phyloP scores from a whole-genome alignment of 495 filamentous ascomycete genomes.

The Staphylotrichum tortipilum region DNA sequence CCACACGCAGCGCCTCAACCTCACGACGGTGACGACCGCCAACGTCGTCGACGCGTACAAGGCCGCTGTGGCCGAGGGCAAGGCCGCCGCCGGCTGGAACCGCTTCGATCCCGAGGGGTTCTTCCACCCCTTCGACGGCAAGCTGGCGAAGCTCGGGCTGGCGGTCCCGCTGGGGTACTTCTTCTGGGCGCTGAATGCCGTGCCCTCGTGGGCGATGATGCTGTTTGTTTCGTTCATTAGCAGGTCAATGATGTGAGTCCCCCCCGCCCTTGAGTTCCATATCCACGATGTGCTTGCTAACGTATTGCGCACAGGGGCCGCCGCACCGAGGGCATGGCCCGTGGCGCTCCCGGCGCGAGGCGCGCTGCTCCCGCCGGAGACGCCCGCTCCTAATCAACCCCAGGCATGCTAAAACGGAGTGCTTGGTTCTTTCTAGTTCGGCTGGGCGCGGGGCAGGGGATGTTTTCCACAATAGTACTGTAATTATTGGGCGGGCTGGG shows the following conservation, averaged over 20 bases:
- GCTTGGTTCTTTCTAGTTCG: neutral
- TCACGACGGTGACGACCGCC: constrained; percentile 54
- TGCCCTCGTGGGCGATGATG: constrained; percentile 61
- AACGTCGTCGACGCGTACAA: constrained; percentile 56
- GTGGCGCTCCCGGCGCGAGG: constrained; percentile 5
- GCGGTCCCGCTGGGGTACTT: constrained; percentile 60
- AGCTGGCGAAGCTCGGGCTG: constrained; percentile 55
- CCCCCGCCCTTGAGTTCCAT: neutral
- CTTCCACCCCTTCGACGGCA: constrained; percentile 75
- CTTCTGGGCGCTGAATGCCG: constrained; percentile 57
- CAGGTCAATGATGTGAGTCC: constrained; percentile 76
- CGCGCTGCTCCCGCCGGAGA: constrained; percentile 18
- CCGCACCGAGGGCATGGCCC: constrained; percentile 13
- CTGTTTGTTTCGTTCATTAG: constrained; percentile 72
- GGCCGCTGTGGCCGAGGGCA: constrained; percentile 24
- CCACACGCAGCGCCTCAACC: constrained; percentile 53
- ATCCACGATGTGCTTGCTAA: neutral
- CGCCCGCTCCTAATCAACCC: constrained; percentile 13
- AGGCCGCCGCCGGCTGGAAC: constrained; percentile 37
- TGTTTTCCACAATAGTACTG: constrained; percentile 7
- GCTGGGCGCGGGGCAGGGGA: too few relatives aligned
- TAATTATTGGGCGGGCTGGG: constrained; percentile 3
- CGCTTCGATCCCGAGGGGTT: constrained; percentile 53
- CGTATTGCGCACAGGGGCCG: constrained; percentile 21
- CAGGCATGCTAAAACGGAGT: neutral